Conservation (phyloP, 169 alveolate genomes). For the Cryptosporidium ryanae region DNA sequence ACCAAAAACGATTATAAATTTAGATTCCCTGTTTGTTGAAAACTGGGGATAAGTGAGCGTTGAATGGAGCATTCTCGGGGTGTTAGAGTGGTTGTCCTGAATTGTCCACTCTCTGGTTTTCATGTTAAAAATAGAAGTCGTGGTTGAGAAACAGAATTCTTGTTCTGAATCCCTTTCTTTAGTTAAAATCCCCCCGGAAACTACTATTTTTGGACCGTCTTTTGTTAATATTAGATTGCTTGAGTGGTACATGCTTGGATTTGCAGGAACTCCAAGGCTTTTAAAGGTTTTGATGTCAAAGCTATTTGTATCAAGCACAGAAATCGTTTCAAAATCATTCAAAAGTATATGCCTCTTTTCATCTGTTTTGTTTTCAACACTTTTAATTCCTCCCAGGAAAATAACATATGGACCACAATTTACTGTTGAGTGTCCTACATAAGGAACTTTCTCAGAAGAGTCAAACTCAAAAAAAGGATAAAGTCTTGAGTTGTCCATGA, state of each 20-base stretch:
- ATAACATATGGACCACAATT: slow-evolving; percentile 41
- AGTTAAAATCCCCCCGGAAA: slow-evolving; percentile 40
- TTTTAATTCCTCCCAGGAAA: slow-evolving; percentile 45
- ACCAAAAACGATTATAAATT: slow-evolving; percentile 85
- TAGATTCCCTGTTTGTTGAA: slow-evolving; percentile 76
- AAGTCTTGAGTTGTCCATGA: slow-evolving; percentile 1
- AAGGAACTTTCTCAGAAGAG: slow-evolving; percentile 11
- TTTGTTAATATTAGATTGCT: slow-evolving; percentile 40
- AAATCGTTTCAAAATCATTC: slow-evolving; percentile 20
- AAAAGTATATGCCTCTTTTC: neutral
- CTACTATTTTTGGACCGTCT: slow-evolving; percentile 37
- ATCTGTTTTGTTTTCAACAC: neutral
- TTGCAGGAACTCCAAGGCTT: neutral
- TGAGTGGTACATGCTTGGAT: slow-evolving; percentile 45
- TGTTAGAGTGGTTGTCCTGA: slow-evolving; percentile 9
- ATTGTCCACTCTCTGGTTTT: slow-evolving; percentile 27
- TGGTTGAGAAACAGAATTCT: slow-evolving; percentile 19
- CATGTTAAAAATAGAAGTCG: slow-evolving; percentile 44
- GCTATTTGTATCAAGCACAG: neutral
- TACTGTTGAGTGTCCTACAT: slow-evolving; percentile 46
- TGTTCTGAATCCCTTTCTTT: neutral
- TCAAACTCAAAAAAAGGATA: slow-evolving; percentile 20
- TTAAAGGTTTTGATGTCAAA: slow-evolving; percentile 1
- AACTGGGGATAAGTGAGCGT: slow-evolving; percentile 38
- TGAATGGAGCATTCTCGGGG: slow-evolving; percentile 57